Conservation (phyloP, 768 basidiomycete species). For the Dictyophora rubrovolvata region DNA sequence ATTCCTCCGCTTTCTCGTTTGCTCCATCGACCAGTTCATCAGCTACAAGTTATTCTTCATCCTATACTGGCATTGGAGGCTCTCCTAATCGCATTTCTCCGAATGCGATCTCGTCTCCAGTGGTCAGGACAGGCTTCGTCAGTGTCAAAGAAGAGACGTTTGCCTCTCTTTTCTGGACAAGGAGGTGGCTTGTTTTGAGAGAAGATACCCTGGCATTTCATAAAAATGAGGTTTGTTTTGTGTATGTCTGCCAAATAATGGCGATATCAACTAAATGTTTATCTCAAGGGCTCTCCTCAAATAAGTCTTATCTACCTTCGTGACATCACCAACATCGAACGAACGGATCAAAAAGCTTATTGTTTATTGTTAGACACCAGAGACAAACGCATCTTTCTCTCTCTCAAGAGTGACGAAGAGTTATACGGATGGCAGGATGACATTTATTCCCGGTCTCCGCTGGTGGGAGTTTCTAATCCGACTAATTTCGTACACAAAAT, state of each 20-base stretch:
- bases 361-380: constrained; percentile 82
- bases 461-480: constrained; percentile 89
- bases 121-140: constrained; percentile 64
- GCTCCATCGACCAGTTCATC: constrained; percentile 38
- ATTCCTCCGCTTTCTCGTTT: constrained; percentile 49
- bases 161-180: constrained; percentile 83
- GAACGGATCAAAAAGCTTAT: constrained; percentile 90
- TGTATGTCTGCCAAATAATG: too few species aligned
- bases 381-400: constrained; percentile 70
- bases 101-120: constrained; percentile 25
- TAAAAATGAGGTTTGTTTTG: constrained; percentile 74
- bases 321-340: constrained; percentile 81
- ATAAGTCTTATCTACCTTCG: constrained; percentile 56
- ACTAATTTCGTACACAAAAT: constrained; percentile 99
- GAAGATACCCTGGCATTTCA: constrained; percentile 73
- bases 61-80: constrained; percentile 77
- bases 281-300: constrained; percentile 36
- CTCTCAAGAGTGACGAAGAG: constrained; percentile 89
- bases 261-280: constrained; percentile 9
- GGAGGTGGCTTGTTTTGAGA: constrained; percentile 81
- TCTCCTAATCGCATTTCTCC: constrained; percentile 40
- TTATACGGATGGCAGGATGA: constrained; percentile 99
- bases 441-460: constrained; percentile 82
- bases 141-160: constrained; percentile 93
- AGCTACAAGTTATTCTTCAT: constrained; percentile 48